Evolutionary conservation across 192 early-diverging fungal species (phyloP).

Genomic region (Coemansia sp.): DNA sequence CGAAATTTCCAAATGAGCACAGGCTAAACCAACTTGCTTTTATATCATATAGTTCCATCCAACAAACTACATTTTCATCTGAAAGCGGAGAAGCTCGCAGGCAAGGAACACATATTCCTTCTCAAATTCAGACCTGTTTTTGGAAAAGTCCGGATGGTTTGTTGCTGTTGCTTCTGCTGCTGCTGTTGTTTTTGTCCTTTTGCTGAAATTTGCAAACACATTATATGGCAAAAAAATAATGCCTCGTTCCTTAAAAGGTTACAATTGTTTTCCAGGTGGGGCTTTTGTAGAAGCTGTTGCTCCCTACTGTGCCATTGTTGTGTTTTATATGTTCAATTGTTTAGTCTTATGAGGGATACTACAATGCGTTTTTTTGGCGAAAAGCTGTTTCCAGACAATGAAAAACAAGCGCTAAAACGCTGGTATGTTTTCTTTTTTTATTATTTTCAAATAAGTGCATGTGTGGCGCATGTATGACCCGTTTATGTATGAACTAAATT

Average conservation of each 20-base stretch:
- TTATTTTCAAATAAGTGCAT: constrained; percentile 2
- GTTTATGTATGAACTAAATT: not conserved
- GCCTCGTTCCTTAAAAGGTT: not conserved
- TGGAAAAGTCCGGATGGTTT: not conserved
- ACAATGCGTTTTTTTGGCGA: not conserved
- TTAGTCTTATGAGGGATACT: not conserved
- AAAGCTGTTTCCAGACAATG: not conserved
- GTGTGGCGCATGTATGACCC: not conserved
- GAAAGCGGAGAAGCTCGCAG: not conserved
- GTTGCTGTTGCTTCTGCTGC: no score
- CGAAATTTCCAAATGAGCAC: not conserved
- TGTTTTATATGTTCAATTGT: not conserved
- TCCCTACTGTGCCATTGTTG: not conserved
- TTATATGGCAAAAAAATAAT: not conserved
- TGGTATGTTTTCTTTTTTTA: not conserved
- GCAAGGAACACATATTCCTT: not conserved
- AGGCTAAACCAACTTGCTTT: not conserved
- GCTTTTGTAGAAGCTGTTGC: not conserved
- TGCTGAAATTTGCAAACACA: no score
- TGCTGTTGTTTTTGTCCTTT: not conserved
- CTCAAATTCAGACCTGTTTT: no score
- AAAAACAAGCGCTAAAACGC: not conserved
- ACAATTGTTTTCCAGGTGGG: constrained; percentile 4
- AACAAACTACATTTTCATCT: not conserved
- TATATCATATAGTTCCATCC: not conserved